Evolutionary conservation across 352 stramenopile genomes (phyloP).

Genomic region (Phytopythium sindhum): DNA sequence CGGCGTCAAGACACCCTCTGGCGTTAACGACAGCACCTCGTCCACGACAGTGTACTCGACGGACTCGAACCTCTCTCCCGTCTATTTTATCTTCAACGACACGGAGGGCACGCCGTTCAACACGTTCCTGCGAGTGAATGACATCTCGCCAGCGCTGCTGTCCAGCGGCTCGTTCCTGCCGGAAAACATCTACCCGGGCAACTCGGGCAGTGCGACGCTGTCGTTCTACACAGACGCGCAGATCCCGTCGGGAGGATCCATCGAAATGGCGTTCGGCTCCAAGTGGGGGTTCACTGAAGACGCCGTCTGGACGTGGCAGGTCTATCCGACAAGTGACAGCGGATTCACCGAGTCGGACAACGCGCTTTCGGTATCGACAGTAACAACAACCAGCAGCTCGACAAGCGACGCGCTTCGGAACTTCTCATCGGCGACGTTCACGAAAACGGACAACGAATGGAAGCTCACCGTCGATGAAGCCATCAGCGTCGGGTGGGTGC

Average conservation of each 20-base stretch:
- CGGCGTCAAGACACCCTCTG: constrained; percentile 54
- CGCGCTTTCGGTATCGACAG: constrained; percentile 9
- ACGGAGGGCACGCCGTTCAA: constrained; percentile 62
- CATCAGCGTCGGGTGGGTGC: constrained; percentile 69
- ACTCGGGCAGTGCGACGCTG: constrained; percentile 70
- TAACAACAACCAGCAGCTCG: constrained; percentile 7
- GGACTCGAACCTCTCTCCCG: constrained; percentile 48
- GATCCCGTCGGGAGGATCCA: constrained; percentile 42
- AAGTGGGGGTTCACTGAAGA: constrained; percentile 60
- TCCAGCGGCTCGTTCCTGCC: constrained; percentile 76
- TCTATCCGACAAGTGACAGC: constrained; percentile 10
- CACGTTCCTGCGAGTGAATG: constrained; percentile 58
- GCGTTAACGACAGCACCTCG: constrained; percentile 35
- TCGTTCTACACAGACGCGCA: constrained; percentile 72
- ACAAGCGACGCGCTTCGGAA: constrained; percentile 2
- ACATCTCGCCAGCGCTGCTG: constrained; percentile 39
- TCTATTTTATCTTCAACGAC: constrained; percentile 81
- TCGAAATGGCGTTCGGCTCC: constrained; percentile 53
- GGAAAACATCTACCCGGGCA: constrained; percentile 84
- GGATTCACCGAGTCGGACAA: constrained; percentile 11
- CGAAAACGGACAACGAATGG: constrained; percentile 45
- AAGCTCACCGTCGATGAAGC: constrained; percentile 41
- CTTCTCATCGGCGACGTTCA: constrained; percentile 26
- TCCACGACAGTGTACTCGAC: constrained; percentile 44
- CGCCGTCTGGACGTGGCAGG: constrained; percentile 54